Evolutionary conservation across 208 protist species (phyloP), one percentile per base, ranked within the genome.

Genomic region (Entamoeba dispar): DNA sequence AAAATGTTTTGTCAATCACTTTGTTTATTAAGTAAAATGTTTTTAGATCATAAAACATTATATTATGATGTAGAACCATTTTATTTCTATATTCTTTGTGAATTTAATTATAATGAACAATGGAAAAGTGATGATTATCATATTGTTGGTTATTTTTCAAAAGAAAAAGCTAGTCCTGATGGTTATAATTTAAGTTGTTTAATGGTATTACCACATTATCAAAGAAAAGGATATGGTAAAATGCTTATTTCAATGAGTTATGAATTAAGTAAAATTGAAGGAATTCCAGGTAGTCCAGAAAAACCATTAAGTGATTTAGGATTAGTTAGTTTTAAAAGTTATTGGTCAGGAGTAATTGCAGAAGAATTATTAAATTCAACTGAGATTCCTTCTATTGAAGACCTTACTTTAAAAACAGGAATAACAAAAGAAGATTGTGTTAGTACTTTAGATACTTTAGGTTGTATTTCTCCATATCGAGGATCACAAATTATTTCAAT

Each of bases 51-150:
- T 96, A 99, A 99, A 96, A 99, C 98, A 0, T 96, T 99, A 5
- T 99, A 99, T 94, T 99, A 98, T 95, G 98, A 99, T 94, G 98
- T 99, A 57, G 98, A 98, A 34, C 98, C 97, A 1, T 99, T 99
- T 94, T 94, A 98, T 5, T 99, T 99, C 94, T 99, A 99, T 93
- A 96, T 99, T 8, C 95, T 99, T 91, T 98, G 97, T 92, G 97
- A 97, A 91, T 95, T 97, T 51, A 97, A 98, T 95, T 22, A 14
- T 69, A 69, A 69, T 14, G 22, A 14, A 22, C 17, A 69, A 3
- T 22, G 12, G 12, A 22, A 69, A 69, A 94, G 96, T 15, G 94
- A 97, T 91, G 98, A 98, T 17, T 97, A 97, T 92, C 97, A 98
- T 94, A 97, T 99, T 92, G 95, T 94, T 94, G 98, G 98, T 1